Conservation (phyloP, 352 stramenopile species). For the Globisporangium takayamanum region DNA sequence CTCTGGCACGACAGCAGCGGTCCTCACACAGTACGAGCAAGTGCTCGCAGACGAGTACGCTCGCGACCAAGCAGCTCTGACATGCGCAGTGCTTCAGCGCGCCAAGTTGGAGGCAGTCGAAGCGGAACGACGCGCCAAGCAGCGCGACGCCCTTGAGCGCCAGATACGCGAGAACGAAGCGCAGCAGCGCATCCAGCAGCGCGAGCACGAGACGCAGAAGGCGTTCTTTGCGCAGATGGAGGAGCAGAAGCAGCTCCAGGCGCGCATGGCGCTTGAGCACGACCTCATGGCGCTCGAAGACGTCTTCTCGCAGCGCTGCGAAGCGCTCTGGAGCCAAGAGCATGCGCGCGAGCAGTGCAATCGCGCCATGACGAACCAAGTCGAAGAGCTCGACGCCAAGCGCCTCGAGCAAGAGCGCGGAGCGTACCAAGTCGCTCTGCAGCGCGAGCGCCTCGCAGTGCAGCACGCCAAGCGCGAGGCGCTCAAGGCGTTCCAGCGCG, state of each 20-base stretch:
- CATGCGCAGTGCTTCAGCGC: conserved; percentile 10
- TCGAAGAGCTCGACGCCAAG: conserved; percentile 43
- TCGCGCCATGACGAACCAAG: conserved; percentile 26
- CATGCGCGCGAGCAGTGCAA: conserved; percentile 32
- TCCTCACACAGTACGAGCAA: conserved; percentile 39
- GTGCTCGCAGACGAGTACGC: conserved; percentile 32
- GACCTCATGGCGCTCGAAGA: conserved; percentile 56
- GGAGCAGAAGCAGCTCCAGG: conserved; percentile 31
- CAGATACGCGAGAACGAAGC: conserved; percentile 31
- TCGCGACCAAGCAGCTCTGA: background rate
- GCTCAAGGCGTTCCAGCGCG: conserved; percentile 46
- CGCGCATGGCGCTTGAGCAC: conserved; percentile 32
- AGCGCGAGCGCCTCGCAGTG: conserved; percentile 33
- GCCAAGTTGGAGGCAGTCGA: conserved; percentile 27
- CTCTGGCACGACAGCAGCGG: conserved; percentile 28
- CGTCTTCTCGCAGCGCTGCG: conserved; percentile 35
- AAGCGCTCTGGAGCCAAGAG: conserved; percentile 24
- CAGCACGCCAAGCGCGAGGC: conserved; percentile 49
- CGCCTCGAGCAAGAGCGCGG: conserved; percentile 38
- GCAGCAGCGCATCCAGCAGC: conserved; percentile 28
- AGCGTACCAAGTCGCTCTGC: conserved; percentile 36
- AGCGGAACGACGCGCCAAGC: conserved; percentile 16
- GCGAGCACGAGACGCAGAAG: conserved; percentile 37
- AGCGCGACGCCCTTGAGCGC: conserved; percentile 32
- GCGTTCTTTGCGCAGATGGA: conserved; percentile 64